Conservation (phyloP, 495 filamentous ascomycete genomes). For the Jackrogersella minutella region DNA sequence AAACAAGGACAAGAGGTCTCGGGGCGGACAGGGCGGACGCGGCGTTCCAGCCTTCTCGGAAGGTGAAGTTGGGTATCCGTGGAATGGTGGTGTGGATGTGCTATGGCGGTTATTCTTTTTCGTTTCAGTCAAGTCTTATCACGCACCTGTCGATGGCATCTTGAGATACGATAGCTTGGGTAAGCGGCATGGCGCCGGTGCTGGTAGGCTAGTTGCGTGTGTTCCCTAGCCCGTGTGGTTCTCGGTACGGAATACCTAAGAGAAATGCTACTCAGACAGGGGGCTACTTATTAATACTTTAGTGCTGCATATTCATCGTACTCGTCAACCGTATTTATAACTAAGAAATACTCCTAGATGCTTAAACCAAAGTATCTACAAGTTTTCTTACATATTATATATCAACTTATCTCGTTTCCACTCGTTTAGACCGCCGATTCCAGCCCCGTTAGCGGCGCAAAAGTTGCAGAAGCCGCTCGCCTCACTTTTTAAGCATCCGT, state of each 20-base stretch:
- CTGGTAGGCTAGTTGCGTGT: conserved; percentile 33
- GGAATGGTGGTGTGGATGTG: conserved; percentile 1
- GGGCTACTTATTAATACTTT: conserved; percentile 10
- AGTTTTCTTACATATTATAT: neutral
- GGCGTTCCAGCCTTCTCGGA: conserved; percentile 23
- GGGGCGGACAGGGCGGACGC: conserved; percentile 18
- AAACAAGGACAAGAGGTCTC: neutral
- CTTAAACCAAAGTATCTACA: neutral
- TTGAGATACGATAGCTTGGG: conserved; percentile 1
- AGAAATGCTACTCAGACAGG: conserved; percentile 15
- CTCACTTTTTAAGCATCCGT: conserved; percentile 36
- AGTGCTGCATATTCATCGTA: neutral
- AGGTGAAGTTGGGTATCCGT: conserved; percentile 6
- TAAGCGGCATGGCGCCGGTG: conserved; percentile 32
- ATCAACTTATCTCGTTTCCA: conserved; percentile 1
- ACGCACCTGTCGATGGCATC: neutral
- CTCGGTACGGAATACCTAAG: conserved; percentile 29
- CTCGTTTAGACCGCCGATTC: conserved; percentile 34
- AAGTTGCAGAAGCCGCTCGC: conserved; percentile 27
- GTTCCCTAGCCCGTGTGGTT: neutral
- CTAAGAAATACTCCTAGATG: neutral
- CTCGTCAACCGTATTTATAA: neutral
- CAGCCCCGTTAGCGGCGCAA: conserved; percentile 30
- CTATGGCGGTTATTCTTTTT: conserved; percentile 22
- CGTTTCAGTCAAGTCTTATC: conserved; percentile 7